Base-by-base conservation (phyloP, 345 rosid genomes). In the Aurinia saxatilis region DNA sequence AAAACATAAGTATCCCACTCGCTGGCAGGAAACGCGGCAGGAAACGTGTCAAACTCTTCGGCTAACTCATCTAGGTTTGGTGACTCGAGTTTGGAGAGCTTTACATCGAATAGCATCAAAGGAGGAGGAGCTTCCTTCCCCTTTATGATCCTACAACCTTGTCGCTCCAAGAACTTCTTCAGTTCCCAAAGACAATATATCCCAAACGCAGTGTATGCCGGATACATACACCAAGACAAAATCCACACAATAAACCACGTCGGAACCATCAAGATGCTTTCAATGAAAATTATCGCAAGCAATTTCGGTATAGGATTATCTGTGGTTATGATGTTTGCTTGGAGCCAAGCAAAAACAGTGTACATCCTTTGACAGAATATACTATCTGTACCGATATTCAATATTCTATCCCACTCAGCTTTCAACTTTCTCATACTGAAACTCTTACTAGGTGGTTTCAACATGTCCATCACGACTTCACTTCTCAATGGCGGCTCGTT, bases 401-500 rank as follows among this genome's bases (percentile, higher is more conserved):
- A 10, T 1, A 50, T 29, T 34, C 66, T 68, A 1, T 40, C 50
- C 25, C 0, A 30, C 7, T 60, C 37, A 13, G 34, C 55, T 60
- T 60, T 68, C 13, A 9, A 0, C 58, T 0, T 52, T 27, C 73
- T 60, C 27, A 60, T 2, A 29, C 73, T 60, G 7, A 52, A 68
- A 4, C 4, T 54, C 23, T 27, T 25, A 36, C 11, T 60, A 34
- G n/a, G 44, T 0, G 61, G 67, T 6, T 52, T 27, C 54, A 60
- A 9, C 48, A 60, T 68, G 29, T 68, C 73, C 34, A 1, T 35
- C 5, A 68, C 67, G 0, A 68, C 67, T 37, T 68, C 67, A 0
- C 5, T 25, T 53, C 73, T 51, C 67, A 68, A 36, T 1, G 56
- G 39, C 48, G 73, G 67, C 10, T 25, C 61, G n/a, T 54, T 60